phyloP scores from a whole-genome alignment of 2,329 filamentous ascomycete species.

The Lachnellula hyalina region DNA sequence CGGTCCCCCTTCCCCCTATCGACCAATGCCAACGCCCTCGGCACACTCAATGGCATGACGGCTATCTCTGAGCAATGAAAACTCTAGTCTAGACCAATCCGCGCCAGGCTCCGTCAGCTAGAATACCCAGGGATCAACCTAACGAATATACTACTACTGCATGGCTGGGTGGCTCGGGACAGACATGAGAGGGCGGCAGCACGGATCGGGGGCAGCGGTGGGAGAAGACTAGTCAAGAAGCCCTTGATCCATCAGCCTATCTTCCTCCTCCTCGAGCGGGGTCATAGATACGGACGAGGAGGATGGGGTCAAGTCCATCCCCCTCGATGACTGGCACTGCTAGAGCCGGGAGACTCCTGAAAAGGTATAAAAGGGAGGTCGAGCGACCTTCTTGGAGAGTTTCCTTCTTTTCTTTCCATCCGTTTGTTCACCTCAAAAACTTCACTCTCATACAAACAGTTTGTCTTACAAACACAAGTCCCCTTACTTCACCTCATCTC shows the following conservation, averaged over 20 bases:
- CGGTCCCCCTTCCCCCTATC: slow-evolving; percentile 12
- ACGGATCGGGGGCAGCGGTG: slow-evolving; percentile 19
- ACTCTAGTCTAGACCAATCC: slow-evolving; percentile 27
- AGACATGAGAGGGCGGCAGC: slow-evolving; percentile 27
- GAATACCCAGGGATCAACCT: slow-evolving; percentile 26
- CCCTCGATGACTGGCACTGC: slow-evolving; percentile 23
- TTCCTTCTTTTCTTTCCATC: slow-evolving; percentile 48
- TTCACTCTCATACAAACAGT: slow-evolving; percentile 21
- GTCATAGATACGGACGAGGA: slow-evolving; percentile 28
- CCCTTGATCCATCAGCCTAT: slow-evolving; percentile 27
- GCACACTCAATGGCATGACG: slow-evolving; percentile 27
- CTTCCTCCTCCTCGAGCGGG: slow-evolving; percentile 34
- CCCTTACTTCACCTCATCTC: slow-evolving; percentile 17
- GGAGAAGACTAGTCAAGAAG: slow-evolving; percentile 18
- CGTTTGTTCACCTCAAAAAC: slow-evolving; percentile 24
- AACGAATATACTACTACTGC: slow-evolving; percentile 25
- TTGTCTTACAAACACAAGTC: slow-evolving; percentile 24
- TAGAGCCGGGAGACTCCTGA: slow-evolving; percentile 26
- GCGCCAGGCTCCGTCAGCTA: slow-evolving; percentile 23
- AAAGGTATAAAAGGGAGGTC: slow-evolving; percentile 61
- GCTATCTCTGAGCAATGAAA: slow-evolving; percentile 32
- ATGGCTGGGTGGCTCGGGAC: slow-evolving; percentile 20
- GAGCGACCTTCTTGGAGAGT: slow-evolving; percentile 40
- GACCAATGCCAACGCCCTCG: slow-evolving; percentile 24
- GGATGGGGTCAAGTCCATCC: slow-evolving; percentile 32